Base-by-base conservation (phyloP, 2,329 filamentous ascomycete genomes). In the Neospermospora avenae region DNA sequence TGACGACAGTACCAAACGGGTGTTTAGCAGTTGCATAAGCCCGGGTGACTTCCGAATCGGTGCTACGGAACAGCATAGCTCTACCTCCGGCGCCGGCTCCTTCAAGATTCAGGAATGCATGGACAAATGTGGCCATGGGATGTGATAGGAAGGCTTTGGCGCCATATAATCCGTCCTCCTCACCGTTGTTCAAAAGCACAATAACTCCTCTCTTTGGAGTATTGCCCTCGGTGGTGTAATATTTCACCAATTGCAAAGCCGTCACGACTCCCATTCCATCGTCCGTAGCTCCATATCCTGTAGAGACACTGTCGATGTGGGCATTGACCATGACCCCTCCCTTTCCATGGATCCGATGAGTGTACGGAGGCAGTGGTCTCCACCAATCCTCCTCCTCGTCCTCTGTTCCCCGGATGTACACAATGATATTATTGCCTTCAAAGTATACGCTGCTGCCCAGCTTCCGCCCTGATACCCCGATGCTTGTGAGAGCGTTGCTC, bases 101-200 rank as follows among this genome's bases (percentile, higher is more conserved):
- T 75, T 99, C 95, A 16, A 99, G 84, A 68, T 99, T 99, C 66
- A 98, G 78, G 71, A 99, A 98, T 0, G 91, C 91, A 71, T 93
- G 89, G 10, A 91, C 84, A 59, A 96, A 89, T 55, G 84, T 85
- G 11, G 91, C 85, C 64, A 96, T 80, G 0, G 92, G 90, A 72
- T 93, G 91, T 66, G 91, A 86, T 28, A 89, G 87, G 70, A 96
- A 97, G 5, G 89, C 92, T 62, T 85, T 84, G 6, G 93, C 92
- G 0, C 95, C 95, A 65, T 96, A 90, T 11, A 98, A 78, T 37
- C 87, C 95, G 70, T 98, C 93, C 73, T 99, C 95, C 72, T 99
- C 95, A 37, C 90, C 93, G 70, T 98, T 97, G 79, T 99, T 99
- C 71, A 98, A 82, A 28, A 98, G 81, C 10, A 91, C 81, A 14